phyloP scores from a whole-genome alignment of 352 stramenopile species.

The Phytopythium mirpurense region DNA sequence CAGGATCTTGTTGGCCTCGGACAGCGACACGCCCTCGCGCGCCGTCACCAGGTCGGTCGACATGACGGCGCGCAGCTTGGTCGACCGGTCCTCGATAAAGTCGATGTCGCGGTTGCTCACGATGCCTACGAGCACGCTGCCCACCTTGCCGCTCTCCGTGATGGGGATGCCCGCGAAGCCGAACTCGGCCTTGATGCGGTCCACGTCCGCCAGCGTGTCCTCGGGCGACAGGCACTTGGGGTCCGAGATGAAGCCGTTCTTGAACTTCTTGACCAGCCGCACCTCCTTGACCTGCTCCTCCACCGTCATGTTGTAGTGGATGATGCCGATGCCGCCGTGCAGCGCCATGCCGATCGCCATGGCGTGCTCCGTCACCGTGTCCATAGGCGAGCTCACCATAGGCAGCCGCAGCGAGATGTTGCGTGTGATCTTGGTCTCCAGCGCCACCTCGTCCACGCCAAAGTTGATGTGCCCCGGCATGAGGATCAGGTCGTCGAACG shows the following conservation, averaged over 20 bases:
- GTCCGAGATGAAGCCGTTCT: constrained; percentile 99
- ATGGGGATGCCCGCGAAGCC: constrained; percentile 96
- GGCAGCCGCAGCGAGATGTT: constrained; percentile 93
- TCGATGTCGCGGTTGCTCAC: constrained; percentile 97
- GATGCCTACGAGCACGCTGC: constrained; percentile 95
- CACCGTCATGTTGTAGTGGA: constrained; percentile 98
- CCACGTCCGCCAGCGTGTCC: constrained; percentile 91
- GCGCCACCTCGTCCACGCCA: constrained; percentile 90
- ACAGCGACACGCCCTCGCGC: constrained; percentile 81
- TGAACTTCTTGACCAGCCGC: constrained; percentile 94
- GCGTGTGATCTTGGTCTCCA: constrained; percentile 82
- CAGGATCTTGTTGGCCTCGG: constrained; percentile 96
- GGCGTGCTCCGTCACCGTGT: constrained; percentile 97
- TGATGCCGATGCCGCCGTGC: constrained; percentile 96
- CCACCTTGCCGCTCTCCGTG: constrained; percentile 93
- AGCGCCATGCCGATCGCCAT: constrained; percentile 99
- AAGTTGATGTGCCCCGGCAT: constrained; percentile 91
- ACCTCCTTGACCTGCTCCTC: constrained; percentile 92
- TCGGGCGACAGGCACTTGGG: constrained; percentile 93
- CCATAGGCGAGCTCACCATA: constrained; percentile 98
- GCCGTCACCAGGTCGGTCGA: constrained; percentile 88
- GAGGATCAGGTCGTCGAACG: constrained; percentile 80
- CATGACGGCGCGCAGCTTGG: constrained; percentile 67
- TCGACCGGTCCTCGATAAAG: constrained; percentile 92
- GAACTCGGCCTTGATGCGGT: constrained; percentile 87